phyloP scores from a whole-genome alignment of 352 stramenopile species.

The Nothophytophthora sp. region DNA sequence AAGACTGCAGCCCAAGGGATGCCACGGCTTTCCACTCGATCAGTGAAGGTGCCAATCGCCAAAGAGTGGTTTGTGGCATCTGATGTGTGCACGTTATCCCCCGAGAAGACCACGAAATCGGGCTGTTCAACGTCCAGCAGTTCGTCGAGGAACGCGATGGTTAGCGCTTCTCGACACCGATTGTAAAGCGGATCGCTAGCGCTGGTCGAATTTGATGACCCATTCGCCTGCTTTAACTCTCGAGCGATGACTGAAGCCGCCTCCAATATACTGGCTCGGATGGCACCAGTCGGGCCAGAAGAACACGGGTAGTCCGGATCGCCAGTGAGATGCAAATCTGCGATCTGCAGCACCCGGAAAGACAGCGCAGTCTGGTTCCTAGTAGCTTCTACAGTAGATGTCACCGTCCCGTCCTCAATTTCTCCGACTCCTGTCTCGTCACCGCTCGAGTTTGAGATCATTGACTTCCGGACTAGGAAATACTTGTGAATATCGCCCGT shows the following conservation, averaged over 20 bases:
- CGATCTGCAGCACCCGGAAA: constrained; percentile 72
- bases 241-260: constrained; percentile 25
- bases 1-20: constrained; percentile 65
- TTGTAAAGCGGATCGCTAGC: constrained; percentile 27
- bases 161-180: constrained; percentile 47
- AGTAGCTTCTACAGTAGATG: constrained; percentile 23
- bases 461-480: constrained; percentile 21
- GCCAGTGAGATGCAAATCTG: constrained; percentile 65
- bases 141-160: constrained; percentile 50
- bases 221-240: constrained; percentile 19
- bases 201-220: constrained; percentile 13
- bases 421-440: neutral
- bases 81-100: constrained; percentile 58
- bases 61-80: constrained; percentile 16
- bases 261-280: constrained; percentile 25
- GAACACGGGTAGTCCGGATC: constrained; percentile 33
- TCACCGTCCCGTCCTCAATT: constrained; percentile 10
- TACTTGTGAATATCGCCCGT: constrained; percentile 21
- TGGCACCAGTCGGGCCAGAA: constrained; percentile 17
- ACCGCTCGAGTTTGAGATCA: constrained; percentile 9
- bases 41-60: constrained; percentile 40
- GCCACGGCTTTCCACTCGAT: constrained; percentile 32
- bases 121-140: constrained; percentile 61
- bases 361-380: constrained; percentile 19
- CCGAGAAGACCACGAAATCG: constrained; percentile 67